Evolutionary conservation across 169 alveolate genomes (phyloP).

Genomic region (Plasmodium relictum): DNA sequence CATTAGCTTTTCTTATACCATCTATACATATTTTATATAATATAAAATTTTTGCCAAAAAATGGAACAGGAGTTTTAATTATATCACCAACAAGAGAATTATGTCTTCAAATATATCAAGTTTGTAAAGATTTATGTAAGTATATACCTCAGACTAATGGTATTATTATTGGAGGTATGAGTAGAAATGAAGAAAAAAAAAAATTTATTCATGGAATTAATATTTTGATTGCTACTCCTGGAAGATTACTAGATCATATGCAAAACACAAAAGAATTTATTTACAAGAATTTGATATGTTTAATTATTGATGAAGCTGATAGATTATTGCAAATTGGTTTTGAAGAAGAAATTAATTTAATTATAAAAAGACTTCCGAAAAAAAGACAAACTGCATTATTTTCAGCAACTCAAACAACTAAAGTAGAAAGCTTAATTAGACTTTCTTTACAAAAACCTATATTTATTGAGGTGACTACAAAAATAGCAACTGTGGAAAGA

Average conservation of each 20-base stretch:
- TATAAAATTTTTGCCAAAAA: constrained; percentile 93
- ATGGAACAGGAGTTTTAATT: constrained; percentile 96
- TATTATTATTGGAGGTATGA: constrained; percentile 98
- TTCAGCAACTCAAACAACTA: constrained; percentile 99
- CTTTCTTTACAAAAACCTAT: constrained; percentile 97
- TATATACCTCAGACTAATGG: constrained; percentile 97
- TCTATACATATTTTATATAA: constrained; percentile 96
- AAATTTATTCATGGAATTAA: constrained; percentile 97
- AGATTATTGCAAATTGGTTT: constrained; percentile 98
- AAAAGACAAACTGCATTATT: constrained; percentile 98
- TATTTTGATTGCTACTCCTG: constrained; percentile 99
- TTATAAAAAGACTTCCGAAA: constrained; percentile 95
- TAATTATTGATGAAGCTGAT: constrained; percentile 99
- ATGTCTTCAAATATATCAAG: constrained; percentile 97
- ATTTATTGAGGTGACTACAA: constrained; percentile 92
- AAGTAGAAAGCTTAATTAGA: constrained; percentile 96
- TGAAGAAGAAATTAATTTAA: constrained; percentile 99
- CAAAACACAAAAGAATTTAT: constrained; percentile 97
- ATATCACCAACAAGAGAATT: constrained; percentile 99
- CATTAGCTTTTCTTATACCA: constrained; percentile 98
- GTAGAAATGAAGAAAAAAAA: constrained; percentile 96
- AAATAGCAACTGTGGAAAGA: constrained; percentile 95
- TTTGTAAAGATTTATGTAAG: constrained; percentile 94
- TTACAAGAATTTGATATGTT: constrained; percentile 94
- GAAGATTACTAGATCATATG: constrained; percentile 98